These are phyloP conservation scores for Fusarium sp. DNA, from an alignment of 2,329 filamentous ascomycete species.

Conservation along the genomic window DNA sequence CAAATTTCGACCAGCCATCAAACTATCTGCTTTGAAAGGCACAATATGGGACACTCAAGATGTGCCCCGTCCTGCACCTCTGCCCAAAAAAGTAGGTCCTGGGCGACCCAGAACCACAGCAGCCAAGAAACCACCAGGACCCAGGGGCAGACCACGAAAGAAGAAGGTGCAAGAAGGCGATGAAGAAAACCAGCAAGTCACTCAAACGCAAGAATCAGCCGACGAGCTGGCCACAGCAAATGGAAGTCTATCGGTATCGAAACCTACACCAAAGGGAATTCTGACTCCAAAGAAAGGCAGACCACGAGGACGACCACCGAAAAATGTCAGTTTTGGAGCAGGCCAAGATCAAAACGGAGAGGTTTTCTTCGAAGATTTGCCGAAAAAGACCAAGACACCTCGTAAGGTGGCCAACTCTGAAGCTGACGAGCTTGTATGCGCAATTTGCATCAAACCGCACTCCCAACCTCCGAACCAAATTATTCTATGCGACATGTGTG, in stretches of 20 bases:
- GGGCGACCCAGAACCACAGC: slow-evolving; percentile 27
- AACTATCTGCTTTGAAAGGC: slow-evolving; percentile 47
- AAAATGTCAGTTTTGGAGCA: slow-evolving; percentile 63
- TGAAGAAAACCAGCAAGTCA: slow-evolving; percentile 1
- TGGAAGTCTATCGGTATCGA: slow-evolving; percentile 24
- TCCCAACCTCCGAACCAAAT: slow-evolving; percentile 68
- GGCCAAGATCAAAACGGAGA: slow-evolving; percentile 50
- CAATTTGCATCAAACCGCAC: slow-evolving; percentile 64
- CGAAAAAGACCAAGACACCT: slow-evolving; percentile 47
- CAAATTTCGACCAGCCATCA: slow-evolving; percentile 47
- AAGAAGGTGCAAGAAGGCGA: slow-evolving; percentile 26
- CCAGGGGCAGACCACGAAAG: slow-evolving; percentile 35
- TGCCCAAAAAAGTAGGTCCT: slow-evolving; percentile 36
- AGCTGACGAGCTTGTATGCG: slow-evolving; percentile 64
- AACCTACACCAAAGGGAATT: slow-evolving; percentile 60
- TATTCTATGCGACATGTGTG: slow-evolving; percentile 70
- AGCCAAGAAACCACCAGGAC: slow-evolving; percentile 34
- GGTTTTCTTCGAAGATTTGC: slow-evolving; percentile 62
- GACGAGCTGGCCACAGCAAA: slow-evolving; percentile 29
- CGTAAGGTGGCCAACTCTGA: slow-evolving; percentile 44
- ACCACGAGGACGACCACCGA: slow-evolving; percentile 49
- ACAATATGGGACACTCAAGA: slow-evolving; percentile 51
- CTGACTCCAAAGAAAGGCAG: slow-evolving; percentile 61
- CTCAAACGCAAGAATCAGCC: slow-evolving; percentile 4
- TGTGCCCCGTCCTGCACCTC: slow-evolving; percentile 8